These are phyloP conservation scores for Pseudogymnoascus sp. DNA, from an alignment of 2,329 filamentous ascomycete genomes.

Conservation along the genomic window DNA sequence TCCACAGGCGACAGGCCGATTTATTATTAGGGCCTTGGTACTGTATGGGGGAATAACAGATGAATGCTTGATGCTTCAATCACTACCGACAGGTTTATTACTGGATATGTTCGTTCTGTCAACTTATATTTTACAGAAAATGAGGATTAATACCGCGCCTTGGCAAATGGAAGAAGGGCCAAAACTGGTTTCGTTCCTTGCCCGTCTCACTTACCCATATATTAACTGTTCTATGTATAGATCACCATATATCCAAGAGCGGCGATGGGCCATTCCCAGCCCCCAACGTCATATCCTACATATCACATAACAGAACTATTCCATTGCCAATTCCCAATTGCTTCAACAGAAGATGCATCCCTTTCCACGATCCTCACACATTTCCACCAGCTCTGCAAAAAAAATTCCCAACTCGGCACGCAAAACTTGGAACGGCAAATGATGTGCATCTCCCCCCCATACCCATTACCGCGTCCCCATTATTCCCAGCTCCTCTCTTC, in stretches of 20 bases:
- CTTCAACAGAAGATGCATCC: background rate
- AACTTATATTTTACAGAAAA: background rate
- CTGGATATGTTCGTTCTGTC: background rate
- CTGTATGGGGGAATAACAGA: background rate
- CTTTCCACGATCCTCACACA: background rate
- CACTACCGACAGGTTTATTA: background rate
- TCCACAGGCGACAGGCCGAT: background rate
- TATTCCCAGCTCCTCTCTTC: background rate
- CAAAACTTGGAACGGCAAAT: slow-evolving; percentile 1
- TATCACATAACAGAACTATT: background rate
- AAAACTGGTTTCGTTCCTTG: slow-evolving; percentile 1
- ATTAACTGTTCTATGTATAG: background rate
- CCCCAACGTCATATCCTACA: background rate
- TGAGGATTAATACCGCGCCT: background rate
- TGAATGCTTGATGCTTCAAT: slow-evolving; percentile 4
- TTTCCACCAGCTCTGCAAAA: background rate
- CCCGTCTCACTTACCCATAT: background rate
- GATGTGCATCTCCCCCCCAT: background rate
- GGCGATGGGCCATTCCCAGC: background rate
- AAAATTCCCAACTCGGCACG: background rate
- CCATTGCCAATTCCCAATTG: background rate
- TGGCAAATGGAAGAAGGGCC: background rate
- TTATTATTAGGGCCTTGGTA: background rate
- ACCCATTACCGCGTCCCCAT: background rate
- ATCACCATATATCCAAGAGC: background rate